Base-by-base conservation (phyloP, 306 rosid genomes). In the Sophora flavescens region DNA sequence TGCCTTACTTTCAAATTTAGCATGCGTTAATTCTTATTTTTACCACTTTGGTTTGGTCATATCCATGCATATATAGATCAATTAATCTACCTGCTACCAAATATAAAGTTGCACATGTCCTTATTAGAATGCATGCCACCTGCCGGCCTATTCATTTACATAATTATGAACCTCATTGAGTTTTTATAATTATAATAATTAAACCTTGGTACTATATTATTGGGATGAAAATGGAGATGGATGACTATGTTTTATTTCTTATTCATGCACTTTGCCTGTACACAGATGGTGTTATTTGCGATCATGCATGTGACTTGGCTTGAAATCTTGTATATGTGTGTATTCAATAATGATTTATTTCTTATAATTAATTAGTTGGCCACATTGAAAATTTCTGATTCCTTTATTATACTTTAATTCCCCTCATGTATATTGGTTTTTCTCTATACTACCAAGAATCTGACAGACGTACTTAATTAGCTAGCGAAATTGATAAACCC, bases 221-320 rank as follows among this genome's bases (percentile, higher is more conserved):
- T 71, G 35, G 30, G 22, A 74, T 59, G 18, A 26, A 6, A 3
- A 59, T 69, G 36, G 57, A 4, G 53, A 59, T 16, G 14, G 12
- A 36, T 1, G 10, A 32, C 60, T 32, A 50, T 14, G 9, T 32
- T 35, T 2, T 30, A 30, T 30, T 30, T 30, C 32, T 30, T 30
- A 30, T 2, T 30, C 32, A 30, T 2, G 0, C 52, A 61, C 18
- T 33, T 54, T 65, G 56, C 35, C 22, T 16, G 73, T 67, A 39
- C 17, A 63, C 15, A 54, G 74, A 48, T 53, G 67, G 14, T 67
- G 60, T 14, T 11, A 41, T 7, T 28, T 13, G 60, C 30, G 41
- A 50, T 79, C 48, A 51, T 68, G 75, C 75, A 73, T 73, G 79
- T 80, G 75, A 80, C 71, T 36, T 54, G 38, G 47, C 74, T 52